Conservation (phyloP, 768 basidiomycete species). For the Lepiota subincarnata region DNA sequence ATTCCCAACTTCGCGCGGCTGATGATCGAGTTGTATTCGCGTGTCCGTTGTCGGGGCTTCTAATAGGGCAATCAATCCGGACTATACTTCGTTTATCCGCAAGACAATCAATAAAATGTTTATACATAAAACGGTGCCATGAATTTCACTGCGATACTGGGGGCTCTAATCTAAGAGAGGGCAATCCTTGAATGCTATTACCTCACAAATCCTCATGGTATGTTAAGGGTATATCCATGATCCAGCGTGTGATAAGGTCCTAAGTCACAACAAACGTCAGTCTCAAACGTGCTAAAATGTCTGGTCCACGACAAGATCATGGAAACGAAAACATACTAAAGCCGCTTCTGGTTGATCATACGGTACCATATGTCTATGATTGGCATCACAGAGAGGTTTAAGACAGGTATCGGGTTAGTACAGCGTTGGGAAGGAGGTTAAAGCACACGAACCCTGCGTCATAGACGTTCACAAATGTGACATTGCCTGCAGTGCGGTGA, state of each 20-base stretch:
- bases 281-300: neutral
- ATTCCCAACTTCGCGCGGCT: too few species aligned
- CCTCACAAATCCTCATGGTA: neutral
- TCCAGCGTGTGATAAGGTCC: conserved; percentile 60
- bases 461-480: conserved; percentile 74
- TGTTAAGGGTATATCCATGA: conserved; percentile 14
- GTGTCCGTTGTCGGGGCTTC: too few species aligned
- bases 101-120: too few species aligned
- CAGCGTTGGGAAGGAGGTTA: conserved; percentile 1
- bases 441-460: conserved; percentile 69
- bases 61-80: too few species aligned
- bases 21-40: too few species aligned
- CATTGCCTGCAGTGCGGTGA: conserved; percentile 67
- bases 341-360: conserved; percentile 87
- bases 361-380: conserved; percentile 79
- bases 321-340: conserved; percentile 45
- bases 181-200: neutral
- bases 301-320: neutral
- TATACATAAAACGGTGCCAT: too few species aligned
- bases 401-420: neutral
- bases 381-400: neutral
- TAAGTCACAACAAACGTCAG: conserved; percentile 18
- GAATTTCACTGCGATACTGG: too few species aligned
- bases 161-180: conserved; percentile 1
- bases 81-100: too few species aligned